Conservation (phyloP, 495 filamentous ascomycete genomes). For the Jackrogersella minutella region DNA sequence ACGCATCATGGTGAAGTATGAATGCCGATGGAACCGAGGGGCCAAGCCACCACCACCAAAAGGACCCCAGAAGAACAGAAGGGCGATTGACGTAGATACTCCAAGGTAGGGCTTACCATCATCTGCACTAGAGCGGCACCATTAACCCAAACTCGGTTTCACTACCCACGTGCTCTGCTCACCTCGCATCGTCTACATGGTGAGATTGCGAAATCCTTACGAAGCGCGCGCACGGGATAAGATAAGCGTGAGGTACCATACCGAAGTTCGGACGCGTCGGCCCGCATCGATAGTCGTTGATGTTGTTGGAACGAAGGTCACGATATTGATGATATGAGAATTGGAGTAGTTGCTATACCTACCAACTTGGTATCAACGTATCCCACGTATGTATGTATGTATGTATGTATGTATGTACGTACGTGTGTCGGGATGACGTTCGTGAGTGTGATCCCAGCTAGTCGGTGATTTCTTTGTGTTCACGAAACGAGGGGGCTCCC, state of each 20-base stretch:
- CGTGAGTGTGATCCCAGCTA: slow-evolving; percentile 42
- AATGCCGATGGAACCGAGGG: slow-evolving; percentile 43
- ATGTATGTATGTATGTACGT: too few species aligned
- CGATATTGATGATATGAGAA: background rate
- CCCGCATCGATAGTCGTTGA: slow-evolving; percentile 19
- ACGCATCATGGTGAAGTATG: slow-evolving; percentile 19
- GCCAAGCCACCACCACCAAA: slow-evolving; percentile 27
- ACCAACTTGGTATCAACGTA: background rate
- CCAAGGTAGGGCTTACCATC: slow-evolving; percentile 40
- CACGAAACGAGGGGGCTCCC: slow-evolving; percentile 14
- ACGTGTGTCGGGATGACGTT: slow-evolving; percentile 28
- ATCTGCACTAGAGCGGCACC: slow-evolving; percentile 28
- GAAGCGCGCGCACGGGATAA: slow-evolving; percentile 30
- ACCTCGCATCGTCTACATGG: slow-evolving; percentile 72
- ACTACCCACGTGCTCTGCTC: slow-evolving; percentile 62
- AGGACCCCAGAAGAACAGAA: slow-evolving; percentile 5
- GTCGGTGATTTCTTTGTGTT: slow-evolving; percentile 49
- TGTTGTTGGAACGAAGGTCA: background rate
- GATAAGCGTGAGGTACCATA: slow-evolving; percentile 39
- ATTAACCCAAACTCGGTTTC: slow-evolving; percentile 40
- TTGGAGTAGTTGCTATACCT: background rate
- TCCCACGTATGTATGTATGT: too few species aligned
- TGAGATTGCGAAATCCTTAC: slow-evolving; percentile 64
- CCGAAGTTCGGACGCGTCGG: slow-evolving; percentile 42
- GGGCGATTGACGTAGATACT: slow-evolving; percentile 36